Conservation (phyloP, 1,139 yeast species). For the Zygoascus hellenicus region DNA sequence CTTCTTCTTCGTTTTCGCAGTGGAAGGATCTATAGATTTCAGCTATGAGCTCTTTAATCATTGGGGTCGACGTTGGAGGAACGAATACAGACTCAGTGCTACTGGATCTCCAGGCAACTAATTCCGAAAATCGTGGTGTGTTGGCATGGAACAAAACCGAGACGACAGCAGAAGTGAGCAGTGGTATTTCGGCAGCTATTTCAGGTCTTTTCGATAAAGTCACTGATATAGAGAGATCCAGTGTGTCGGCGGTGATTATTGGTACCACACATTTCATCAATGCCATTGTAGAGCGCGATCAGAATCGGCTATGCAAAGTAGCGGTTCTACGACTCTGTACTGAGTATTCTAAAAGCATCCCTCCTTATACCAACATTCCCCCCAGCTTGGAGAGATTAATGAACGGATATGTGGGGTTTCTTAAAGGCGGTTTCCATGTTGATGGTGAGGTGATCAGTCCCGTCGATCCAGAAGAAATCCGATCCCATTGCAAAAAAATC, state of each 20-base stretch:
- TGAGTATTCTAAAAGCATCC: slow-evolving; percentile 34
- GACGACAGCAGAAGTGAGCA: slow-evolving; percentile 42
- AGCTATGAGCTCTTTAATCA: slow-evolving; percentile 13
- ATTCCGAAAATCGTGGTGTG: slow-evolving; percentile 30
- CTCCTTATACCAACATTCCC: slow-evolving; percentile 42
- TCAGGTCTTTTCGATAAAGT: slow-evolving; percentile 25
- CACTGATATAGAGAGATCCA: slow-evolving; percentile 19
- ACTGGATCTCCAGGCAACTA: slow-evolving; percentile 34
- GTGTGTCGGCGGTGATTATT: slow-evolving; percentile 38
- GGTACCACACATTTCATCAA: slow-evolving; percentile 46
- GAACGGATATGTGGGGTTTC: slow-evolving; percentile 33
- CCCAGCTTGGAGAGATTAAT: slow-evolving; percentile 32
- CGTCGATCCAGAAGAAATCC: slow-evolving; percentile 33
- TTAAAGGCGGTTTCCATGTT: slow-evolving; percentile 39
- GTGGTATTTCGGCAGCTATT: slow-evolving; percentile 39
- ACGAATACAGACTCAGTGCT: slow-evolving; percentile 46
- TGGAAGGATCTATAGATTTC: background rate
- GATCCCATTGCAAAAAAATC: slow-evolving; percentile 31
- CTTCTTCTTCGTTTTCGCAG: too few species aligned
- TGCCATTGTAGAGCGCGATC: slow-evolving; percentile 43
- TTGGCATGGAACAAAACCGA: slow-evolving; percentile 40
- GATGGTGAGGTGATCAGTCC: slow-evolving; percentile 36
- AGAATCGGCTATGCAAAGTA: slow-evolving; percentile 36
- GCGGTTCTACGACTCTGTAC: slow-evolving; percentile 41
- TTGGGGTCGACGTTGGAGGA: slow-evolving; percentile 49